Evolutionary conservation across 2,329 filamentous ascomycete genomes (phyloP).

Genomic region (Malbranchea zuffiana): DNA sequence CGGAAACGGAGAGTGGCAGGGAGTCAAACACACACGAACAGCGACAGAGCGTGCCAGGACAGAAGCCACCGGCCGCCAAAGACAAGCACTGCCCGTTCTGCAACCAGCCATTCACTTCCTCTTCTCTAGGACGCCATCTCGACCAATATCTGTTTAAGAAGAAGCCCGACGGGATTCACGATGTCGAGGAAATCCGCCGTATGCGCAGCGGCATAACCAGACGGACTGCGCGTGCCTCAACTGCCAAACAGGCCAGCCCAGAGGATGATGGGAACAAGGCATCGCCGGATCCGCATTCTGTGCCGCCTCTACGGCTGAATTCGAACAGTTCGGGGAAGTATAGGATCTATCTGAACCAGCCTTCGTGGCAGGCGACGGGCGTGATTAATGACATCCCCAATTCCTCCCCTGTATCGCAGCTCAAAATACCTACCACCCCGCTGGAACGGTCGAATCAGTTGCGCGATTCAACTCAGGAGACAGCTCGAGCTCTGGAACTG

Average conservation of each 20-base stretch:
- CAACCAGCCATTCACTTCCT: constrained; percentile 81
- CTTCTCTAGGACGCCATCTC: constrained; percentile 81
- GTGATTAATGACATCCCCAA: constrained; percentile 62
- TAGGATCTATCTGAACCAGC: constrained; percentile 46
- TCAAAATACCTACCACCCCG: constrained; percentile 10
- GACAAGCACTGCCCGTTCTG: constrained; percentile 86
- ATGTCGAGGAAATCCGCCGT: constrained; percentile 79
- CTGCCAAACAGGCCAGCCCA: constrained; percentile 50
- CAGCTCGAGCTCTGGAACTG: constrained; percentile 70
- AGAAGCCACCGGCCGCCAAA: constrained; percentile 50
- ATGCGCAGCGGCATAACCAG: constrained; percentile 77
- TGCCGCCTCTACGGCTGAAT: constrained; percentile 26
- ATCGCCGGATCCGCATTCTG: constrained; percentile 7
- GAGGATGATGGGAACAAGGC: constrained; percentile 37
- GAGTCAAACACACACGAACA: constrained; percentile 8
- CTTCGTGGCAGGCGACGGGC: constrained; percentile 65
- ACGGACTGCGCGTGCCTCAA: constrained; percentile 62
- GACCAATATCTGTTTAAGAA: constrained; percentile 90
- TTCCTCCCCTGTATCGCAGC: constrained; percentile 21
- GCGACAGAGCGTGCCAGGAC: constrained; percentile 5
- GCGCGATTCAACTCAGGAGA: constrained; percentile 51
- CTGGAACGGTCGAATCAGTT: constrained; percentile 9
- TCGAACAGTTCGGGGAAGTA: constrained; percentile 25
- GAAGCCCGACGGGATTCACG: constrained; percentile 85
- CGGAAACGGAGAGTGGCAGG: constrained; percentile 7